Base-by-base conservation (phyloP, 2,329 filamentous ascomycete genomes). In the Phoma sp. region DNA sequence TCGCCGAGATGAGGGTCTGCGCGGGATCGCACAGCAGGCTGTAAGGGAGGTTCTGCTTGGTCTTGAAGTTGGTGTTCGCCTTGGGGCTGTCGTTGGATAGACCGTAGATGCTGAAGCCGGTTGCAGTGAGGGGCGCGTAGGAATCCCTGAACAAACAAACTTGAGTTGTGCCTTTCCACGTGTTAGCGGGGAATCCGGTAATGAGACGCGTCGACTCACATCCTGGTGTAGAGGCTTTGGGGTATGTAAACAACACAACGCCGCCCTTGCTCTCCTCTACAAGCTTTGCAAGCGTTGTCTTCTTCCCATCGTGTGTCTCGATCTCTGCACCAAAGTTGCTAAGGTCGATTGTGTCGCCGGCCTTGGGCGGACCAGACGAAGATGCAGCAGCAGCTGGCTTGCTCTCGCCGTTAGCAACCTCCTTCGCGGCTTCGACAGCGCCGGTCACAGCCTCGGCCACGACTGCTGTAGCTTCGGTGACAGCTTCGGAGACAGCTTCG, bases 171-270 rank as follows among this genome's bases (percentile, higher is more conserved):
- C 94, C 93, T 96, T 43, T 25, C 13, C 6, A 9, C 22, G n/a
- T 37, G 52, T 71, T 22, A 71, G 63, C 46, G 25, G 35, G 8
- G 21, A 15, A 22, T 22, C 17, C 39, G 22, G n/a, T 10, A 17
- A 15, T 44, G 21, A 8, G 19, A n/a, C 12, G 9, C 51, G 38
- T 49, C 24, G 37, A 80, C 91, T 85, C 86, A 96, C 94, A 98
- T 60, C 94, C 94, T 33, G 92, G 91, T 21, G 95, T 99, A 25
- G 90, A 95, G 12, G 95, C 95, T 79, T 90, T 96, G 55, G 95
- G 95, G 73, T 98, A 98, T 29, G 93, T 97, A 76, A 99, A 97
- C 27, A 98, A 80, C 31, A 96, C 91, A 38, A 98, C 89, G 24
- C 94, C 95, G 32, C 85, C 82, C 78, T 91, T 88, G 83, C 92